phyloP scores from a whole-genome alignment of 2,329 filamentous ascomycete species.

The Phaeoacremonium minimum region DNA sequence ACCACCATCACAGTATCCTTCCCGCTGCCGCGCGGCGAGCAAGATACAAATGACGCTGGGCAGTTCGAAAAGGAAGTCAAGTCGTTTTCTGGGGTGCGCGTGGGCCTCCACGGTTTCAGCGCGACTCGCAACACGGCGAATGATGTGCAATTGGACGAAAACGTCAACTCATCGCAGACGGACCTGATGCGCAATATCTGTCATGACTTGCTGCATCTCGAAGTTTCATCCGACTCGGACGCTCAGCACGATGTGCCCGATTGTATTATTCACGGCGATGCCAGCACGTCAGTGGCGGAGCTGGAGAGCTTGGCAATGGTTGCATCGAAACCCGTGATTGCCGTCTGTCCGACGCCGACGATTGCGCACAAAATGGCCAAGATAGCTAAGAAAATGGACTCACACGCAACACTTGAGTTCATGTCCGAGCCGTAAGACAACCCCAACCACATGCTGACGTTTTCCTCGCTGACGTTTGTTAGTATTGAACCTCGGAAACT shows the following conservation, averaged over 20 bases:
- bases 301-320: constrained; percentile 5
- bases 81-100: constrained; percentile 23
- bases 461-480: constrained; percentile 32
- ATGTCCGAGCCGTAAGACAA: constrained; percentile 10
- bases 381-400: too few species aligned
- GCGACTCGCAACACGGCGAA: background rate
- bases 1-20: constrained; percentile 28
- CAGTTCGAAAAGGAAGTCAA: constrained; percentile 20
- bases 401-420: too few species aligned
- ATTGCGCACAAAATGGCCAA: constrained; percentile 23
- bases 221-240: constrained; percentile 12
- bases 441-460: constrained; percentile 17
- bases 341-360: constrained; percentile 25
- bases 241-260: constrained; percentile 10
- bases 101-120: constrained; percentile 17
- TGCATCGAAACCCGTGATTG: constrained; percentile 14
- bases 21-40: constrained; percentile 15
- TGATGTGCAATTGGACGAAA: constrained; percentile 1
- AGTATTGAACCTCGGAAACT: too few species aligned
- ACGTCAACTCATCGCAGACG: constrained; percentile 9
- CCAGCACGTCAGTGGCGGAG: constrained; percentile 4
- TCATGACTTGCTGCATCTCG: constrained; percentile 24
- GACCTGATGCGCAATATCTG: constrained; percentile 20
- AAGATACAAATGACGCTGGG: constrained; percentile 11
- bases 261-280: constrained; percentile 17